A percentile compares a stretch with the other conserved stretches of the same genome.
These are phyloP conservation scores for Monosporascus sp. DNA, from an alignment of 2,329 filamentous ascomycete genomes.

Conservation along the genomic window DNA sequence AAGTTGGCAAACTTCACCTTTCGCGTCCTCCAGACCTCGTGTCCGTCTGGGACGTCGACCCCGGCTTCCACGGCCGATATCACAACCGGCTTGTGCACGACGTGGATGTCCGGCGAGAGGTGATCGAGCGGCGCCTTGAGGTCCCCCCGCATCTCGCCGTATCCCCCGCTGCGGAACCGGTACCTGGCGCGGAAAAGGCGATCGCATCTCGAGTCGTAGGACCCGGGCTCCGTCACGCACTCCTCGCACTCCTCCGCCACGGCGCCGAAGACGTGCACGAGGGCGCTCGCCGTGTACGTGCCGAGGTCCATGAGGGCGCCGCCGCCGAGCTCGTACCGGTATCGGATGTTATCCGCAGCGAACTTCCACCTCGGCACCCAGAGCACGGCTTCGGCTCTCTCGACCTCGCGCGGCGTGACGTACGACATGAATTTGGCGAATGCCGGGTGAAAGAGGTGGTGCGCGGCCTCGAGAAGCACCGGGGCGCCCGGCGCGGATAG, in stretches of 20 bases:
- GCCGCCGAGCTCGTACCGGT: constrained; percentile 36
- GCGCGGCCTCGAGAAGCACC: constrained; percentile 49
- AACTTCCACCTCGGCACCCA: constrained; percentile 27
- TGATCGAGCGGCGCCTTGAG: constrained; percentile 16
- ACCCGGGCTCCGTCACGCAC: constrained; percentile 17
- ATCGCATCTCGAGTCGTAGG: constrained; percentile 20
- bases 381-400: constrained; percentile 26
- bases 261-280: constrained; percentile 28
- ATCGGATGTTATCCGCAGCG: constrained; percentile 37
- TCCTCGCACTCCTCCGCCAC: constrained; percentile 28
- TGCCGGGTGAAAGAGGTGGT: constrained; percentile 46
- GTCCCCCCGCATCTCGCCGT: constrained; percentile 27
- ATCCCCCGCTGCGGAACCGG: constrained; percentile 28
- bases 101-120: constrained; percentile 13
- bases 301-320: constrained; percentile 35
- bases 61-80: constrained; percentile 12
- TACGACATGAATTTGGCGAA: constrained; percentile 37
- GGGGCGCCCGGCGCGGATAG: constrained; percentile 31
- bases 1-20: constrained; percentile 18
- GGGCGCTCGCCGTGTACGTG: constrained; percentile 26
- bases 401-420: constrained; percentile 34
- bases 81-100: constrained; percentile 16
- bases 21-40: constrained; percentile 18
- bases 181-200: constrained; percentile 26
- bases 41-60: constrained; percentile 10